Conservation (phyloP, 352 stramenopile species). For the Plasmopara viticola region DNA sequence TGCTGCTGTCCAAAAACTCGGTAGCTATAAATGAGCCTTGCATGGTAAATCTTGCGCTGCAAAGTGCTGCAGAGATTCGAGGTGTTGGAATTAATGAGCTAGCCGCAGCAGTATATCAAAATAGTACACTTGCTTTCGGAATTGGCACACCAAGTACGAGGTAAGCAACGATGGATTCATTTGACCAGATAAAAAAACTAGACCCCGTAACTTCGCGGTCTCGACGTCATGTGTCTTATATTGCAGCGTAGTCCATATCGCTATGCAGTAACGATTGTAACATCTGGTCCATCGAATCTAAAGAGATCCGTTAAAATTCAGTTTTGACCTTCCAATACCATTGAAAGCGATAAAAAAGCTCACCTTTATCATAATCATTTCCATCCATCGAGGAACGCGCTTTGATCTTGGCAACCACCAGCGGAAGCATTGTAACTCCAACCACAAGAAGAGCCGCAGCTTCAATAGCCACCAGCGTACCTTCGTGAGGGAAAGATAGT, state of each 20-base stretch:
- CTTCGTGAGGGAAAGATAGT: constrained; percentile 6
- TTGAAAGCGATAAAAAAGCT: not conserved
- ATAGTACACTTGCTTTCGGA: constrained; percentile 33
- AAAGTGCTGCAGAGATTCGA: constrained; percentile 34
- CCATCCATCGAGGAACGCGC: constrained; percentile 3
- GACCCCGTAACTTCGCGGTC: not conserved
- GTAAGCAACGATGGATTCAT: not conserved
- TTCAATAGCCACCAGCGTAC: constrained; percentile 25
- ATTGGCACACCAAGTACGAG: constrained; percentile 3
- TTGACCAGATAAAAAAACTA: not conserved
- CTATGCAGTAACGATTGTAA: constrained; percentile 54
- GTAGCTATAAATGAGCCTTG: constrained; percentile 43
- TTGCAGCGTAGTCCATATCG: constrained; percentile 74
- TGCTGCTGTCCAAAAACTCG: constrained; percentile 16
- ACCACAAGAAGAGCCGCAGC: constrained; percentile 25
- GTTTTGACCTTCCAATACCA: not conserved
- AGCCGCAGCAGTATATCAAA: constrained; percentile 30
- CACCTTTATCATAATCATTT: constrained; percentile 20
- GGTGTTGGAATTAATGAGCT: constrained; percentile 29
- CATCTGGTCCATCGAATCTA: constrained; percentile 25
- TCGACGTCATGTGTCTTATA: constrained; percentile 24
- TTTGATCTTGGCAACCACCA: constrained; percentile 23
- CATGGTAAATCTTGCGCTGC: constrained; percentile 45
- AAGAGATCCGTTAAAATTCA: not conserved
- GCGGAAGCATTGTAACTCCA: constrained; percentile 20